Percentiles rank a stretch among this genome's conserved stretches.
Conservation (phyloP, 192 early-diverging fungal genomes). For the Spizellomyces sp. region DNA sequence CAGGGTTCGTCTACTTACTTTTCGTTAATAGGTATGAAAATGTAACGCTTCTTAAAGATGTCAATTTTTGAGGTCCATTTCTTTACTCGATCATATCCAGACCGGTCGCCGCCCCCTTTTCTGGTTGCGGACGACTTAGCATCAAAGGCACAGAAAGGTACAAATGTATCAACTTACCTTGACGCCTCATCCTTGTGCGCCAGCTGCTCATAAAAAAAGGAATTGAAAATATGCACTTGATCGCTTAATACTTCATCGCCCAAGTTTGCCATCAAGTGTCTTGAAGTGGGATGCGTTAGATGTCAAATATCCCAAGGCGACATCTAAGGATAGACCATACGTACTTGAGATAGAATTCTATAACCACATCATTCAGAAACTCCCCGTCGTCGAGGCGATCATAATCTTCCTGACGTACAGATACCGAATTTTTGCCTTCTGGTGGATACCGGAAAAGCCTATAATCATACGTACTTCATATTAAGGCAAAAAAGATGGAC, state of each 20-base stretch:
- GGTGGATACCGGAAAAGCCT: constrained; percentile 58
- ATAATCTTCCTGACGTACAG: constrained; percentile 67
- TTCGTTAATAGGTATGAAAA: constrained; percentile 89
- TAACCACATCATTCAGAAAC: constrained; percentile 88
- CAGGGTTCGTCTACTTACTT: constrained; percentile 47
- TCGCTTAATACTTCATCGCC: not conserved
- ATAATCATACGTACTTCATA: not conserved
- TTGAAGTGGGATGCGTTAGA: not conserved
- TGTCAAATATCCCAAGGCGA: not conserved
- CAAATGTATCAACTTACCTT: not conserved
- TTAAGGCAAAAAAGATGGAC: no score
- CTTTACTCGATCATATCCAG: constrained; percentile 67
- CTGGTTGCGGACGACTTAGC: not conserved
- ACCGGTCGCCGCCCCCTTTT: constrained; percentile 30
- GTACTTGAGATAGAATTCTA: constrained; percentile 84
- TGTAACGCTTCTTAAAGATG: constrained; percentile 73
- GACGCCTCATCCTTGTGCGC: constrained; percentile 19
- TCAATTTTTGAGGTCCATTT: constrained; percentile 78
- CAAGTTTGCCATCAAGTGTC: constrained; percentile 2
- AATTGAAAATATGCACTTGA: constrained; percentile 78
- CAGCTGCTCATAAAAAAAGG: constrained; percentile 82
- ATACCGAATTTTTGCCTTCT: constrained; percentile 55
- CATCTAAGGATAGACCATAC: not conserved
- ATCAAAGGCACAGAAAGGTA: not conserved
- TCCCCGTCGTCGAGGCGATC: constrained; percentile 65